Percentiles rank a stretch among this genome's conserved stretches.
Conservation (phyloP, 2,329 filamentous ascomycete species). For the Pseudocercospora fuligena region DNA sequence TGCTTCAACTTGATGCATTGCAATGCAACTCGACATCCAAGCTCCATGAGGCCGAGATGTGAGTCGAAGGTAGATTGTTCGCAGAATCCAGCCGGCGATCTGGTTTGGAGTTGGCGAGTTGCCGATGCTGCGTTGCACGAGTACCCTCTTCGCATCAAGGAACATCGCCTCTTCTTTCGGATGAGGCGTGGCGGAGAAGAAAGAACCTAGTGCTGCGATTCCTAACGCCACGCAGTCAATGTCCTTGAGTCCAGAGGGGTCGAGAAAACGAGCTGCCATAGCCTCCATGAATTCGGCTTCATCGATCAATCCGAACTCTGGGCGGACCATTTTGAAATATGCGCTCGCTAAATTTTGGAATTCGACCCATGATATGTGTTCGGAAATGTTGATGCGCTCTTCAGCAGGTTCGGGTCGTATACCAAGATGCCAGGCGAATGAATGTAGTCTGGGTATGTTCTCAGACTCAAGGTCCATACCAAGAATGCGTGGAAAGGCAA, state of each 20-base stretch:
- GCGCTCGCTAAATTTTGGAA: constrained; percentile 41
- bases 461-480: constrained; percentile 60
- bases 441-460: constrained; percentile 58
- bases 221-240: constrained; percentile 58
- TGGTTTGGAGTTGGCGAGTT: constrained; percentile 42
- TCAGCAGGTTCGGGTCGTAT: constrained; percentile 37
- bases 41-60: constrained; percentile 58
- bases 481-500: constrained; percentile 60
- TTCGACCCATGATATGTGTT: constrained; percentile 37
- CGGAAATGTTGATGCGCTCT: constrained; percentile 33
- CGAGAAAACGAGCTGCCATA: constrained; percentile 34
- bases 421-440: constrained; percentile 60
- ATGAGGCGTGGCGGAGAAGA: constrained; percentile 55
- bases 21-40: constrained; percentile 62
- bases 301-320: constrained; percentile 57
- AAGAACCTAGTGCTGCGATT: constrained; percentile 60
- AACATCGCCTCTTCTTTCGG: constrained; percentile 53
- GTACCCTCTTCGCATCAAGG: constrained; percentile 51
- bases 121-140: constrained; percentile 40
- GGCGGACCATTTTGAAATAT: constrained; percentile 60
- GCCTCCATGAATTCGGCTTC: constrained; percentile 41
- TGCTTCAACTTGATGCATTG: constrained; percentile 65
- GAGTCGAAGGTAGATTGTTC: constrained; percentile 60
- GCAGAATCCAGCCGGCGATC: constrained; percentile 58
- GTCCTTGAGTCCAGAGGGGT: constrained; percentile 38